A percentile compares a stretch with the other conserved stretches of the same genome.
These are phyloP conservation scores for Cucurbita pepo DNA, from an alignment of 306 rosid genomes.

Conservation along the genomic window DNA sequence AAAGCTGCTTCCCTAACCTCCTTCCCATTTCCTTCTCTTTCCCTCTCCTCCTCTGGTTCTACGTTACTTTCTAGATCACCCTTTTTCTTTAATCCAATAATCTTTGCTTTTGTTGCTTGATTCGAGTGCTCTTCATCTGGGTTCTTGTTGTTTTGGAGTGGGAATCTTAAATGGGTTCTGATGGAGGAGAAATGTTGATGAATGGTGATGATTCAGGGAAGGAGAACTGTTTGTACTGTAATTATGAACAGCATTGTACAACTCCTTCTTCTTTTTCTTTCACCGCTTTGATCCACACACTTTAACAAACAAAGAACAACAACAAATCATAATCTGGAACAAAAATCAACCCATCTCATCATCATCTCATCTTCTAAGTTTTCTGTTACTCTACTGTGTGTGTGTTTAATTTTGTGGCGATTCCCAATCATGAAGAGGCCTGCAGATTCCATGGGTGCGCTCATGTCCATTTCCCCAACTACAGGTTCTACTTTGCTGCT, in stretches of 20 bases:
- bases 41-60: not conserved
- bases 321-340: not conserved
- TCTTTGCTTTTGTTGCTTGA: not conserved
- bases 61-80: not conserved
- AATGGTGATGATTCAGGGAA: not conserved
- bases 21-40: not conserved
- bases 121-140: not conserved
- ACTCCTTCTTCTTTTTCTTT: not conserved
- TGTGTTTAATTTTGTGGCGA: not conserved
- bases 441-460: constrained; percentile 21
- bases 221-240: not conserved
- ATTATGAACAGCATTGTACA: not conserved
- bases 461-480: constrained; percentile 29
- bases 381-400: not conserved
- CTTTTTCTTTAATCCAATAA: not conserved
- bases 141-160: not conserved
- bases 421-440: constrained; percentile 31
- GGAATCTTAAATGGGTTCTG: not conserved
- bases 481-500: constrained; percentile 23
- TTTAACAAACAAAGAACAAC: not conserved
- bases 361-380: not conserved
- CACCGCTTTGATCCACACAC: no score
- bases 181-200: not conserved
- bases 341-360: not conserved
- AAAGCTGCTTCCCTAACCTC: not conserved